Conservation (phyloP, 164 flowering plant species). For the Aristolochia californica region DNA sequence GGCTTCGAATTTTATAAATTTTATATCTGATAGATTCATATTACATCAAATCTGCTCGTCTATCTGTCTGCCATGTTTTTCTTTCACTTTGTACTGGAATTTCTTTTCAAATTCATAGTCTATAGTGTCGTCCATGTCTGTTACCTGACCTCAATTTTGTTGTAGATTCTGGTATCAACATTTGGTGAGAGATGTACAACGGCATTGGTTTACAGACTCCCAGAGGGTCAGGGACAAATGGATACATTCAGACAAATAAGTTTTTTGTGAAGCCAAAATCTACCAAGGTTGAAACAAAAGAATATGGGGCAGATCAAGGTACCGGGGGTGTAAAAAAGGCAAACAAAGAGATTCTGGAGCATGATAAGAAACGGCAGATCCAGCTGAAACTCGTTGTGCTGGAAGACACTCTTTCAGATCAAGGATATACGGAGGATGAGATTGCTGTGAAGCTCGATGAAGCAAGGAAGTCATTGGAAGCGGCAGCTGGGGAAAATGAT, state of each 20-base stretch:
- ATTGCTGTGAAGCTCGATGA: constrained; percentile 54
- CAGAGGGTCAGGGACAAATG: constrained; percentile 93
- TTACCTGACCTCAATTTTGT: too few relatives aligned
- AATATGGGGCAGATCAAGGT: constrained; percentile 62
- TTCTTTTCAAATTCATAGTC: too few relatives aligned
- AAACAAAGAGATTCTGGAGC: constrained; percentile 79
- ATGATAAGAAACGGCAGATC: constrained; percentile 84
- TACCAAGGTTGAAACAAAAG: constrained; percentile 29
- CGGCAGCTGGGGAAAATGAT: constrained; percentile 30
- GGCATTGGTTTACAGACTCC: constrained; percentile 90
- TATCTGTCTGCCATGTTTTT: too few relatives aligned
- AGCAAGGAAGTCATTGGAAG: constrained; percentile 45
- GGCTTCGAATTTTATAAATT: too few relatives aligned
- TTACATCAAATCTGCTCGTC: too few relatives aligned
- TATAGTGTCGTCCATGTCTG: too few relatives aligned
- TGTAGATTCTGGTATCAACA: too few relatives aligned
- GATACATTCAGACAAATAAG: constrained; percentile 76
- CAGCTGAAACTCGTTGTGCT: constrained; percentile 74
- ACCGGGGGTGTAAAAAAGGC: constrained; percentile 78
- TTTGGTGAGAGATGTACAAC: constrained; percentile 52
- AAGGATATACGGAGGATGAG: constrained; percentile 80
- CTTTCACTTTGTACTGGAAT: too few relatives aligned
- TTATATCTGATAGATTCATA: too few relatives aligned
- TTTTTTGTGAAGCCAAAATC: constrained; percentile 60
- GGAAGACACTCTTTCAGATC: constrained; percentile 71